Base-by-base conservation (phyloP, 352 stramenopile species). In the Phytophthora lateralis region DNA sequence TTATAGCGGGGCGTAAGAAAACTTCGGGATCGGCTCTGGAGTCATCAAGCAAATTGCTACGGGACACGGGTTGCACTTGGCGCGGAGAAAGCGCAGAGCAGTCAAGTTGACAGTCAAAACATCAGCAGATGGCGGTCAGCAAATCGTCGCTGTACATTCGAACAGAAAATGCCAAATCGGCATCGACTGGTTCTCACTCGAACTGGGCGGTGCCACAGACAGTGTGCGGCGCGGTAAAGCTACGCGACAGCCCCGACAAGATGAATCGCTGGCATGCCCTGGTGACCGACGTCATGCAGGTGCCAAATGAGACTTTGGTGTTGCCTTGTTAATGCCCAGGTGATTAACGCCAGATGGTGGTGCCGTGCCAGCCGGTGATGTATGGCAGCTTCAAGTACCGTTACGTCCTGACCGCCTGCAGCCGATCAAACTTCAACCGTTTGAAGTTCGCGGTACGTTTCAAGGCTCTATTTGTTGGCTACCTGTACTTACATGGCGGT, bases 21-120 rank as follows among this genome's bases (percentile, higher is more conserved):
- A 42, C 29, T 67, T 67, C 12, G 60, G 53, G 60, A 67, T 67
- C 52, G 38, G 60, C 35, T 26, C 14, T 60, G 56, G 56, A 59
- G 58, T 50, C 12, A 61, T 66, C 42, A 51, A 24, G 44, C 51
- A 48, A 27, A 39, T 63, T 45, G 60, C 34, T 39, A 27, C 49
- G 58, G 52, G 58, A 56, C 51, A 61, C 59, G 42, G 51, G 43
- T 66, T 55, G 59, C 43, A 51, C 43, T 66, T 39, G 42, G 21
- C 32, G 17, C 55, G 26, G 32, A 11, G 24, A 60, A 46, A 27
- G 45, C 9, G n/a, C 30, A 24, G 4, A 46, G 32, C 32, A 20
- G 32, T 38, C 11, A 53, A 34, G 14, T 21, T 50, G 43, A 10
- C 47, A n/a, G 12, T 55, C 47, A 55, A n/a, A 11, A 29, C 20